These are phyloP conservation scores for Malania oleifera DNA, from an alignment of 164 flowering plant genomes.

Conservation along the genomic window DNA sequence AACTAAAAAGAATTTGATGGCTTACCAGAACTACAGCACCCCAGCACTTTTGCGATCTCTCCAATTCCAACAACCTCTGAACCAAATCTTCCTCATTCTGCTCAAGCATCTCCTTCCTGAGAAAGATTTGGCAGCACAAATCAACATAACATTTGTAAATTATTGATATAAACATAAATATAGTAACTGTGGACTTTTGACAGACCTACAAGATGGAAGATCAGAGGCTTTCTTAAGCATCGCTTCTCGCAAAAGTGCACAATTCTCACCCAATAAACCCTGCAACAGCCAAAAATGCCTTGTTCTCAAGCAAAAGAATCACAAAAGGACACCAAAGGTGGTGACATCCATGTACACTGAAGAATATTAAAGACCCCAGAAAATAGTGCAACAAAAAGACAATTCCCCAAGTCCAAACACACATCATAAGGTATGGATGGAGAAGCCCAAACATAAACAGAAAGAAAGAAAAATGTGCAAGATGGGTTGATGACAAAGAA, in stretches of 20 bases:
- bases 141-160: neutral
- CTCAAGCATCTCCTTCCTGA: slow-evolving; percentile 22
- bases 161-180: neutral
- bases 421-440: no score
- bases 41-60: slow-evolving; percentile 51
- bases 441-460: no score
- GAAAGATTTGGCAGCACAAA: slow-evolving; percentile 6
- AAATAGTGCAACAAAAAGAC: no score
- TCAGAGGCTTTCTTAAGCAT: slow-evolving; percentile 41
- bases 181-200: neutral
- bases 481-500: no score
- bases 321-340: no score
- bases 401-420: no score
- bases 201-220: slow-evolving; percentile 49
- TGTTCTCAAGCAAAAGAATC: no score
- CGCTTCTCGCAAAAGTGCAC: slow-evolving; percentile 26
- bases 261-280: slow-evolving; percentile 27
- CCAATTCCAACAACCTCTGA: slow-evolving; percentile 43
- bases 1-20: neutral
- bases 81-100: slow-evolving; percentile 29
- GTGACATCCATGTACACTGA: no score
- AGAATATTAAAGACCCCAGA: no score
- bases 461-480: neutral
- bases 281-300: slow-evolving; percentile 11
- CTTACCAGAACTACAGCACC: slow-evolving; percentile 55